phyloP scores from a whole-genome alignment of 306 rosid genomes.

The Ceratonia siliqua region DNA sequence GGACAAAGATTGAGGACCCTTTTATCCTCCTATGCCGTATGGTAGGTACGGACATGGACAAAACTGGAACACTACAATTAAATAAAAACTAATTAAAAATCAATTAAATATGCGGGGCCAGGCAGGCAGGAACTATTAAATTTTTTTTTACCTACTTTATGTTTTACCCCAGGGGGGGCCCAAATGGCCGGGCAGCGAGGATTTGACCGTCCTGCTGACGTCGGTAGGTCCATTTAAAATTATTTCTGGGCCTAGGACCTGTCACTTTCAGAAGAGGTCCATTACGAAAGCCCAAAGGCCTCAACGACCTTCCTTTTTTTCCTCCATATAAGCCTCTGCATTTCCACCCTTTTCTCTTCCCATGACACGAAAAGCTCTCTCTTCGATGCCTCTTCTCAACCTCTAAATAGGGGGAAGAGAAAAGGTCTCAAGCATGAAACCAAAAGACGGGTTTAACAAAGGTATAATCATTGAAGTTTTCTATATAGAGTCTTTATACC shows the following conservation, averaged over 20 bases:
- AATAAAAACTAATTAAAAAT: neutral
- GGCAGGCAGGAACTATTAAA: too few species aligned
- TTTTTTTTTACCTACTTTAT: too few species aligned
- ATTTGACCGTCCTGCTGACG: constrained; percentile 27
- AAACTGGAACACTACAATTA: neutral
- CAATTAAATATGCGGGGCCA: too few species aligned
- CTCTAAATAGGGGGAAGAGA: constrained; percentile 6
- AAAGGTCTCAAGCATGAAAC: constrained; percentile 48
- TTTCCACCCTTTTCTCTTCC: constrained; percentile 27
- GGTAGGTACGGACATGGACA: constrained; percentile 39
- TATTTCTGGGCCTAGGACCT: constrained; percentile 65
- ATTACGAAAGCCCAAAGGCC: constrained; percentile 60
- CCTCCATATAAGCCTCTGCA: constrained; percentile 44
- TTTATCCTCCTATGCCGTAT: constrained; percentile 32
- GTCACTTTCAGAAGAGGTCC: constrained; percentile 52
- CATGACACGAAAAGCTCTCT: constrained; percentile 17
- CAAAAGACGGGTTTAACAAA: constrained; percentile 46
- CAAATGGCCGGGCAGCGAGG: constrained; percentile 27
- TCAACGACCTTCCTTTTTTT: constrained; percentile 25
- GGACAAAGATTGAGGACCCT: constrained; percentile 32
- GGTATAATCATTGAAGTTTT: constrained; percentile 47
- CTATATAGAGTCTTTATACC: neutral
- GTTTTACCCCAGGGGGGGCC: neutral
- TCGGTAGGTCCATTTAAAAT: constrained; percentile 40
- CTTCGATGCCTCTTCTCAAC: constrained; percentile 27